Conservation (phyloP, 1,139 yeast species). For the Pichia sp. region DNA sequence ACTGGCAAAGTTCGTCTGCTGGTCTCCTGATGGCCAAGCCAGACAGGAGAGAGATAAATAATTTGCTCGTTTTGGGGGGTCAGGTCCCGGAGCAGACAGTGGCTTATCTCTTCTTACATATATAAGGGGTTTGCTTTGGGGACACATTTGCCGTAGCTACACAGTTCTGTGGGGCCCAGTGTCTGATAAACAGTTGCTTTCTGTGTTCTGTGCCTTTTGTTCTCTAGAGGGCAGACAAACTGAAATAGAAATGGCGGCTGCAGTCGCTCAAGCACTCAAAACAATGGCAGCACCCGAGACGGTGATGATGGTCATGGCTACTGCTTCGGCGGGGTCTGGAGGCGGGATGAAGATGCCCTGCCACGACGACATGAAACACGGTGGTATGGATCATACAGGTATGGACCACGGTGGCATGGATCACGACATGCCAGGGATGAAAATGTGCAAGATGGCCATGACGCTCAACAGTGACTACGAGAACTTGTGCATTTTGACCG, state of each 20-base stretch:
- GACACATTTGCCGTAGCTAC: too few species aligned
- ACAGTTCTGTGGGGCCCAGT: too few species aligned
- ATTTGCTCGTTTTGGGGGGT: background rate
- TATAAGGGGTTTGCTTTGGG: background rate
- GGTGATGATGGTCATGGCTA: background rate
- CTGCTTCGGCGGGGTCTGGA: background rate
- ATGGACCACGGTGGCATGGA: constrained; percentile 24
- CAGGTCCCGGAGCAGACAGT: background rate
- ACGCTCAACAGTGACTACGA: constrained; percentile 31
- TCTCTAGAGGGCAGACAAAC: background rate
- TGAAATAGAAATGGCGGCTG: background rate
- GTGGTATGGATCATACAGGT: constrained; percentile 6
- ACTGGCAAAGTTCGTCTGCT: background rate
- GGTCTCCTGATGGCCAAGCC: background rate
- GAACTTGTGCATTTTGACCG: constrained; percentile 31
- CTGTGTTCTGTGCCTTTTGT: too few species aligned
- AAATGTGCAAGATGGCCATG: constrained; percentile 34
- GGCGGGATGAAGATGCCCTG: background rate
- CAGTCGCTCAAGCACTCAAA: constrained; percentile 1
- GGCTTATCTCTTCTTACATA: background rate
- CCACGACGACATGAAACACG: constrained; percentile 13
- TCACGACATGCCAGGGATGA: constrained; percentile 24
- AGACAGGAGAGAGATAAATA: background rate
- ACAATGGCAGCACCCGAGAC: constrained; percentile 1
- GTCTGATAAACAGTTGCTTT: too few species aligned